Percentiles rank a stretch among this genome's conserved stretches.
phyloP scores from a whole-genome alignment of 805 yeast species.

The Yarrowia sp. region DNA sequence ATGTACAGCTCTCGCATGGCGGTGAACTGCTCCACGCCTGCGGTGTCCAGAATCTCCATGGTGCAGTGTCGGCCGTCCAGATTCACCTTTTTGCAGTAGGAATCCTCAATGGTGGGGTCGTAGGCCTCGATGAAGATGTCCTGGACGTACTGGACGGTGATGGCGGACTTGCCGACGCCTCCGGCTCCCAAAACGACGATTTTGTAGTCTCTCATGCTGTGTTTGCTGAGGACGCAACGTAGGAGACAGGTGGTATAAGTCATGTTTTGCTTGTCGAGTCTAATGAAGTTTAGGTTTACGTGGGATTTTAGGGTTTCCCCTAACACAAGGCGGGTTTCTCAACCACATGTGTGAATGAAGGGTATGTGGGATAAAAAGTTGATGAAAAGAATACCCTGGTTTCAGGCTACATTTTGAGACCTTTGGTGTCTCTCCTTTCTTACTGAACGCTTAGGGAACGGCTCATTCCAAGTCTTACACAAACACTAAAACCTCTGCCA shows the following conservation, averaged over 20 bases:
- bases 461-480: slow-evolving; percentile 6
- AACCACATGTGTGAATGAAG: background rate
- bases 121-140: slow-evolving; percentile 86
- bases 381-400: no score
- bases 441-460: background rate
- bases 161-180: slow-evolving; percentile 93
- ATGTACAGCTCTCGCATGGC: slow-evolving; percentile 78
- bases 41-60: slow-evolving; percentile 85
- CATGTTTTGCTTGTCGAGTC: slow-evolving; percentile 8
- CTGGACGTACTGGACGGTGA: slow-evolving; percentile 89
- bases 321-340: background rate
- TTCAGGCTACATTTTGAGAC: background rate
- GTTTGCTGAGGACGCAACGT: slow-evolving; percentile 12
- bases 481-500: background rate
- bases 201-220: slow-evolving; percentile 61
- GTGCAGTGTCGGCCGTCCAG: slow-evolving; percentile 86
- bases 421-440: background rate
- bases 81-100: slow-evolving; percentile 83
- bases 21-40: slow-evolving; percentile 92
- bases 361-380: background rate
- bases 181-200: slow-evolving; percentile 94
- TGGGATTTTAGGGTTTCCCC: slow-evolving; percentile 1
- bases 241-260: slow-evolving; percentile 11
- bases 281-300: background rate
- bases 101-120: slow-evolving; percentile 97